Evolutionary conservation across 2,329 filamentous ascomycete genomes (phyloP).

Genomic region (Blumeria hordei): DNA sequence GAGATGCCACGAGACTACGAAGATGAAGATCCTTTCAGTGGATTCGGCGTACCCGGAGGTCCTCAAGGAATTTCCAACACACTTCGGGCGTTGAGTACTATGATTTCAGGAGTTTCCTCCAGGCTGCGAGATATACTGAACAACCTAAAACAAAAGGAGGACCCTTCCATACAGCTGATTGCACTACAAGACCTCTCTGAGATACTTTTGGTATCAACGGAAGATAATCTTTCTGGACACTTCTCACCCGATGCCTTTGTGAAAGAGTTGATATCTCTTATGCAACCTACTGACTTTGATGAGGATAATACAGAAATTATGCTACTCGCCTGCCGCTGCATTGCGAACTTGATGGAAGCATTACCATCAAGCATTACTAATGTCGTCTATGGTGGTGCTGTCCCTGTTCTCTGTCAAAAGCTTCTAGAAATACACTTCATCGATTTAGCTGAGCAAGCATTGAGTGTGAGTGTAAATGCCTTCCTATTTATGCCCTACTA

Average conservation of each 20-base stretch:
- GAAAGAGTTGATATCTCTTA: slow-evolving; percentile 74
- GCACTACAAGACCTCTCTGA: slow-evolving; percentile 85
- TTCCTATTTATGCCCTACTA: background rate
- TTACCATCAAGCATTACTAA: slow-evolving; percentile 79
- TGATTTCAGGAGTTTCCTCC: slow-evolving; percentile 66
- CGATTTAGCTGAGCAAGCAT: slow-evolving; percentile 84
- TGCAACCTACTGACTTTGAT: slow-evolving; percentile 67
- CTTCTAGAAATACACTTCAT: slow-evolving; percentile 91
- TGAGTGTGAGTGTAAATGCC: slow-evolving; percentile 34
- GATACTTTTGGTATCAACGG: slow-evolving; percentile 78
- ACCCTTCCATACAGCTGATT: slow-evolving; percentile 69
- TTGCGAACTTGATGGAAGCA: slow-evolving; percentile 95
- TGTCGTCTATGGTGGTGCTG: slow-evolving; percentile 90
- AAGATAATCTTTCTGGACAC: slow-evolving; percentile 85
- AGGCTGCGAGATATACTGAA: slow-evolving; percentile 55
- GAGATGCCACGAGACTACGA: slow-evolving; percentile 28
- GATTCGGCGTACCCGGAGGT: slow-evolving; percentile 41
- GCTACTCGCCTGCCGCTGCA: slow-evolving; percentile 82
- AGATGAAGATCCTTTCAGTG: slow-evolving; percentile 35
- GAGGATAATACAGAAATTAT: slow-evolving; percentile 94
- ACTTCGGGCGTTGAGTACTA: slow-evolving; percentile 66
- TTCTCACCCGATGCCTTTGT: slow-evolving; percentile 89
- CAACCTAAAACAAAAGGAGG: slow-evolving; percentile 61
- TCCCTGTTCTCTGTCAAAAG: slow-evolving; percentile 85
- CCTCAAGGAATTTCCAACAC: slow-evolving; percentile 51